These are phyloP conservation scores for Mortierella sp. DNA, from an alignment of 371 early-diverging fungal genomes.

Conservation along the genomic window DNA sequence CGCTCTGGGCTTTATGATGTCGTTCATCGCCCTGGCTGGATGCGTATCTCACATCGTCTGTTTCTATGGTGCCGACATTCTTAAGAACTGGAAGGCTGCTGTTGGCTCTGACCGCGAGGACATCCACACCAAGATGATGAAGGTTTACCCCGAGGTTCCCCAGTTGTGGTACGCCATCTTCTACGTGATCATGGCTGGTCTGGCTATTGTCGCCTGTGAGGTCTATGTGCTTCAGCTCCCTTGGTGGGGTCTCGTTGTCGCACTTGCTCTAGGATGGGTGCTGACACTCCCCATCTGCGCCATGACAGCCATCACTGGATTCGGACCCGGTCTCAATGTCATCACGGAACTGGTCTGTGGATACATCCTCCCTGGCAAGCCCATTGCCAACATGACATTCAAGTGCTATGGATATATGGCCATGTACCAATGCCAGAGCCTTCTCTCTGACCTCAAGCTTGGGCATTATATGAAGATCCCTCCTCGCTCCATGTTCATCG, in stretches of 20 bases:
- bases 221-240: conserved; percentile 66
- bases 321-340: conserved; percentile 67
- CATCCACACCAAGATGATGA: conserved; percentile 79
- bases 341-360: conserved; percentile 75
- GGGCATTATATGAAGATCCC: conserved; percentile 85
- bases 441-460: conserved; percentile 73
- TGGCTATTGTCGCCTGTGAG: conserved; percentile 72
- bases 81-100: conserved; percentile 36
- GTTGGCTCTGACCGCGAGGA: conserved; percentile 63
- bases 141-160: conserved; percentile 73
- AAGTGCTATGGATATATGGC: conserved; percentile 58
- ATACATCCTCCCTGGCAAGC: conserved; percentile 67
- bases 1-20: conserved; percentile 75
- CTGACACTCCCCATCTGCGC: conserved; percentile 86
- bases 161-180: conserved; percentile 77
- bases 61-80: conserved; percentile 62
- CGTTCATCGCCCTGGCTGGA: conserved; percentile 72
- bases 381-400: conserved; percentile 72
- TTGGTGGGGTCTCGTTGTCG: conserved; percentile 79
- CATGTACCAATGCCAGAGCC: conserved; percentile 61
- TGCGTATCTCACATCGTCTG: conserved; percentile 71
- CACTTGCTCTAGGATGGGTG: conserved; percentile 69
- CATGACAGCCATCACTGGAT: conserved; percentile 70
- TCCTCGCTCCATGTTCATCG: conserved; percentile 70
- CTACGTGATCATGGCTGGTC: conserved; percentile 67